Evolutionary conservation across 345 rosid species (phyloP).

Genomic region (Syzygium aromaticum): DNA sequence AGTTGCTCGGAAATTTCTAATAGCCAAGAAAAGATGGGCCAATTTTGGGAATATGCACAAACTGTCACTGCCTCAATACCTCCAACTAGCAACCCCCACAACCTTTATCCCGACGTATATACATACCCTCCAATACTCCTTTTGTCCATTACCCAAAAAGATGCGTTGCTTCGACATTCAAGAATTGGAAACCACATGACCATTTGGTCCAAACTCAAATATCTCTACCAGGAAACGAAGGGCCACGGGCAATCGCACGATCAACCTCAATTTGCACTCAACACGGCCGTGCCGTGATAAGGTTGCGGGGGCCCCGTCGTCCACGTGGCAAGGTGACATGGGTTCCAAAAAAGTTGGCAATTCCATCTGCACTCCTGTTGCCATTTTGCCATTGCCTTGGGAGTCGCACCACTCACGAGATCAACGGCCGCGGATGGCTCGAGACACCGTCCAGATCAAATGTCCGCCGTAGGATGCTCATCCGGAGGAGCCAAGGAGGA

Average conservation of each 20-base stretch:
- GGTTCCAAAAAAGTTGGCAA: constrained; percentile 10
- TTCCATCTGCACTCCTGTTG: constrained; percentile 1
- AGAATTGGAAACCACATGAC: background rate
- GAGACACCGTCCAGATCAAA: background rate
- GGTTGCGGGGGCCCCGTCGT: background rate
- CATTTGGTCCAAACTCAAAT: background rate
- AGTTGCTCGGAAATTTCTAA: background rate
- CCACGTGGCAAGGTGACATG: constrained; percentile 12
- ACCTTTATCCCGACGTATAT: background rate
- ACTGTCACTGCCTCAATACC: background rate
- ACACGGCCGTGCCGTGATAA: constrained; percentile 5
- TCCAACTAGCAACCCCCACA: background rate
- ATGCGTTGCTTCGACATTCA: background rate
- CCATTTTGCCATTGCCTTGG: background rate
- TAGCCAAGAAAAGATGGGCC: background rate
- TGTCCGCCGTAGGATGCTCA: constrained; percentile 3
- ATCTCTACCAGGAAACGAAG: background rate
- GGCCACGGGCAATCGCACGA: background rate
- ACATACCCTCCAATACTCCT: background rate
- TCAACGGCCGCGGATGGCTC: background rate
- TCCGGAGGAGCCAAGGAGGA: background rate
- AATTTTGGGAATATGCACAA: background rate
- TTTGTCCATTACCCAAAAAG: background rate
- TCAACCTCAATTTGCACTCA: background rate
- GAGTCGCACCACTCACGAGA: background rate